Evolutionary conservation across 108 stramenopile species (phyloP).

Genomic region (Parietichytrium sp.): DNA sequence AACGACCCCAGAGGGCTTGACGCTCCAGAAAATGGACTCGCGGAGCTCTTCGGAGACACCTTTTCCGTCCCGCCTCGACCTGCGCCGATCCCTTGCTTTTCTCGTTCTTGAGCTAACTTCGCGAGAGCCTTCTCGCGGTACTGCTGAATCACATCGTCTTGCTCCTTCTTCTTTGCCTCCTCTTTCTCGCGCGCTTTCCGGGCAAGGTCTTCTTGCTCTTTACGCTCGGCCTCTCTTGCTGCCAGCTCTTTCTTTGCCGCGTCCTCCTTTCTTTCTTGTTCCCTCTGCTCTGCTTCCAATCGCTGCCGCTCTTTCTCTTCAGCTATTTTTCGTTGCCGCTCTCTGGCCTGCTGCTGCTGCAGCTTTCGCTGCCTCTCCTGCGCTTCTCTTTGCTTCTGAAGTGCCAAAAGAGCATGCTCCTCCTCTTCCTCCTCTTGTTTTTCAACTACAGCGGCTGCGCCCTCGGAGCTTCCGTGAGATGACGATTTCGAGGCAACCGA

Average conservation of each 20-base stretch:
- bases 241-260: slow-evolving; percentile 7
- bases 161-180: neutral
- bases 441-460: neutral
- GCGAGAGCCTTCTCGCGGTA: slow-evolving; percentile 23
- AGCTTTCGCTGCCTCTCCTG: slow-evolving; percentile 17
- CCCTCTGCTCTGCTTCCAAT: neutral
- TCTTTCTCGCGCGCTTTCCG: no score
- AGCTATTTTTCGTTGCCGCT: neutral
- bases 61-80: no score
- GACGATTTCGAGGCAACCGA: neutral
- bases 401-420: no score
- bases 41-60: no score
- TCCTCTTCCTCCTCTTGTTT: slow-evolving; percentile 1
- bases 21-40: no score
- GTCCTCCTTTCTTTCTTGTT: neutral
- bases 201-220: neutral
- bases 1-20: no score
- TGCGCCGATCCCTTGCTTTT: no score
- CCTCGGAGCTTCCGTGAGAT: neutral
- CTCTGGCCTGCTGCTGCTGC: neutral
- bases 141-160: neutral
- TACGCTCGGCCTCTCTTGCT: neutral
- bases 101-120: neutral
- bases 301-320: neutral
- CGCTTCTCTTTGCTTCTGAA: neutral